Conservation (phyloP, 257 asterid species). For the Paulownia fortunei region DNA sequence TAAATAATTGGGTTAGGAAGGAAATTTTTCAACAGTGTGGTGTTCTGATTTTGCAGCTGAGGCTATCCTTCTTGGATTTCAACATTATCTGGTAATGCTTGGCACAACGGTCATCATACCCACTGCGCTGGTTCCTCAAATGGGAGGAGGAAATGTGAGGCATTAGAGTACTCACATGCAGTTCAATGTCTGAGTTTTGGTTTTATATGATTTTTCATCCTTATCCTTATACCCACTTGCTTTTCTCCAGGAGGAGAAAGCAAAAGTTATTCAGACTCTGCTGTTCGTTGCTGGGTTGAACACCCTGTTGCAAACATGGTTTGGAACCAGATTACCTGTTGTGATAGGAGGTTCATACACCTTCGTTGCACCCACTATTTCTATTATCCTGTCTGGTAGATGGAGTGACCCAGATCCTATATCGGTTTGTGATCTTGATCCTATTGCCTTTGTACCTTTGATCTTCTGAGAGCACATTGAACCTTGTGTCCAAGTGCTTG, state of each 20-base stretch:
- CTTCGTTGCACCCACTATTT: conserved; percentile 87
- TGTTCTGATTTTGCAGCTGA: conserved; percentile 65
- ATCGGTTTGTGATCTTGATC: conserved; percentile 53
- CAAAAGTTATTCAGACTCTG: conserved; percentile 78
- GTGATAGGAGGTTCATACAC: conserved; percentile 94
- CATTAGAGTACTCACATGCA: conserved; percentile 10
- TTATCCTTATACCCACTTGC: neutral
- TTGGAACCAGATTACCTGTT: conserved; percentile 86
- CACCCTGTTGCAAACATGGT: conserved; percentile 72
- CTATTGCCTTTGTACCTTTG: neutral
- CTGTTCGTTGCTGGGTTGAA: conserved; percentile 87
- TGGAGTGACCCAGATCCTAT: conserved; percentile 86
- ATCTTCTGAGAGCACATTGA: neutral
- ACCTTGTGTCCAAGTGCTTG: conserved; percentile 1
- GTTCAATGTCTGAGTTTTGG: neutral
- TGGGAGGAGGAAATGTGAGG: conserved; percentile 95
- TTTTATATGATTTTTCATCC: neutral
- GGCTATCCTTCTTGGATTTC: conserved; percentile 91
- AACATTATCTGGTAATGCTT: conserved; percentile 86
- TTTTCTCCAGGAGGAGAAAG: conserved; percentile 77
- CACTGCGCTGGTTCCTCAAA: conserved; percentile 85
- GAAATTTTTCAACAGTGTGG: neutral
- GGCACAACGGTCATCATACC: conserved; percentile 85
- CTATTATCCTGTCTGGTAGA: conserved; percentile 85
- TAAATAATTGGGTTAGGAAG: neutral